Evolutionary conservation across 345 rosid species (phyloP).

Genomic region (Bruguiera parviflora): DNA sequence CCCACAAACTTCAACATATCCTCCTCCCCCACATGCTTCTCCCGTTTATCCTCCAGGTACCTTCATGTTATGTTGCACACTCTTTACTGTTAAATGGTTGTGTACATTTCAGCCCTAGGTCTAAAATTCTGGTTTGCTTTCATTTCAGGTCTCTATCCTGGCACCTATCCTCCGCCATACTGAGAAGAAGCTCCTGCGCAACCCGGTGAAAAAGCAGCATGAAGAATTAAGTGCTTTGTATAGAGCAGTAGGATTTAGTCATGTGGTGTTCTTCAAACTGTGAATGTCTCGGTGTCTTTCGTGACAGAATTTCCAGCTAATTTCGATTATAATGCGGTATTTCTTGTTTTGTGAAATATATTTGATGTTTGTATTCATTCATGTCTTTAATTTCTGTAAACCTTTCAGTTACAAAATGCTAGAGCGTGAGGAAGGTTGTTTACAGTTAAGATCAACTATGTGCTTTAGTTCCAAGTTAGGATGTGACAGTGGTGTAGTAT

Average conservation of each 20-base stretch:
- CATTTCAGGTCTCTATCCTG: slow-evolving; percentile 52
- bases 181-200: slow-evolving; percentile 18
- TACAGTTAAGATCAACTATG: too few relatives aligned
- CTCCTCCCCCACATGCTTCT: slow-evolving; percentile 38
- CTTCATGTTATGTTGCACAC: background rate
- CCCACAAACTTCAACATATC: slow-evolving; percentile 30
- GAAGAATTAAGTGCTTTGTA: slow-evolving; percentile 2
- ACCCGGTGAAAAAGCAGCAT: background rate
- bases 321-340: background rate
- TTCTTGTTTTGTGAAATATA: background rate
- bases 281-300: background rate
- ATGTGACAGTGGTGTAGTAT: too few relatives aligned
- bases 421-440: too few relatives aligned
- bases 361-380: background rate
- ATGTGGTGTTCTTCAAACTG: background rate
- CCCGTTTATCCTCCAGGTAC: slow-evolving; percentile 56
- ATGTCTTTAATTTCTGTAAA: background rate
- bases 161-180: slow-evolving; percentile 60
- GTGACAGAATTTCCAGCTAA: background rate
- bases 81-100: background rate
- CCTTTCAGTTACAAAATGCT: too few relatives aligned
- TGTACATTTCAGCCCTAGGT: background rate
- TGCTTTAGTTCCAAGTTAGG: too few relatives aligned
- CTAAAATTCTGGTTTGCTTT: slow-evolving; percentile 6
- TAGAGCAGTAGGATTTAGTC: background rate